phyloP scores from a whole-genome alignment of 805 yeast species.

The Zygoascus biomembranicola region DNA sequence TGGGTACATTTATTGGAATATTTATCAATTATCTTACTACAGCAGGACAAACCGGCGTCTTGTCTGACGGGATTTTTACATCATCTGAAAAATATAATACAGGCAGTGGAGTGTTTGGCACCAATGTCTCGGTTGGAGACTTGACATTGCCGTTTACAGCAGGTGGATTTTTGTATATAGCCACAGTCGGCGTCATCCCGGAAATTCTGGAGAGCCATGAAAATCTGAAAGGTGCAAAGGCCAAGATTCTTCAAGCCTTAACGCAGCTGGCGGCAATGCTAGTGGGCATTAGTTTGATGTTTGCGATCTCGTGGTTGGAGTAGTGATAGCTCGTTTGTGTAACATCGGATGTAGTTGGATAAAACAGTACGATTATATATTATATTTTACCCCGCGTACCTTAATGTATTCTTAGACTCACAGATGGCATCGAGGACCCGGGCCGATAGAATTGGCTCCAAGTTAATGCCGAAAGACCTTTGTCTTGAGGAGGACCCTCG shows the following conservation, averaged over 20 bases:
- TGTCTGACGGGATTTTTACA: not conserved
- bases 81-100: not conserved
- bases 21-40: constrained; percentile 35
- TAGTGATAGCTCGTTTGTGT: constrained; percentile 15
- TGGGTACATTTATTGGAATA: constrained; percentile 62
- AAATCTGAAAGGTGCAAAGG: constrained; percentile 25
- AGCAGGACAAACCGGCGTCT: constrained; percentile 8
- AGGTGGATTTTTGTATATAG: constrained; percentile 68
- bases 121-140: constrained; percentile 44
- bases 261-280: constrained; percentile 42
- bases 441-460: no score
- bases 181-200: constrained; percentile 68
- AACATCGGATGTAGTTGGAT: constrained; percentile 14
- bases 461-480: no score
- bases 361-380: constrained; percentile 5
- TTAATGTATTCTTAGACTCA: not conserved
- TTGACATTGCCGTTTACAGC: constrained; percentile 63
- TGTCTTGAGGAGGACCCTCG: no score
- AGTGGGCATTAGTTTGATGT: constrained; percentile 54
- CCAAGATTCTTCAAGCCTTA: constrained; percentile 25
- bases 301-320: constrained; percentile 41
- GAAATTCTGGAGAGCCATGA: constrained; percentile 44
- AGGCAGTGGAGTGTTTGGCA: constrained; percentile 37
- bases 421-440: no score
- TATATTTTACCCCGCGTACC: not conserved